Evolutionary conservation across 2,329 filamentous ascomycete species (phyloP).

Genomic region (Chalara sp.): DNA sequence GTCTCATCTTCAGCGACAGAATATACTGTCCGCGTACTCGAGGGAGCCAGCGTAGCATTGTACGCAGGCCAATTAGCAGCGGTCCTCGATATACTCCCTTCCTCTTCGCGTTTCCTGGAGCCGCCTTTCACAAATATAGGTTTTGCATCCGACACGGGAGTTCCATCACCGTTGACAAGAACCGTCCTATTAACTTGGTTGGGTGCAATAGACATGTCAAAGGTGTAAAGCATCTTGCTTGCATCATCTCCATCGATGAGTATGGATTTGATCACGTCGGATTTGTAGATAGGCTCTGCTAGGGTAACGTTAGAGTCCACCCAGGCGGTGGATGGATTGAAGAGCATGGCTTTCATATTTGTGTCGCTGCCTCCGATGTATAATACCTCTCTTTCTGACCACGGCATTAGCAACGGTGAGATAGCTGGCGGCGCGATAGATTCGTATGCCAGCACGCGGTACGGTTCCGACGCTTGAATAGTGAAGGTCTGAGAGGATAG

Average conservation of each 20-base stretch:
- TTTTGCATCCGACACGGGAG: constrained; percentile 39
- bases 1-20: constrained; percentile 59
- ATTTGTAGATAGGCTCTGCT: constrained; percentile 45
- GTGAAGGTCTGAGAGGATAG: constrained; percentile 70
- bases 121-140: constrained; percentile 28
- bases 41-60: constrained; percentile 67
- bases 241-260: constrained; percentile 67
- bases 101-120: neutral
- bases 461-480: constrained; percentile 60
- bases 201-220: constrained; percentile 67
- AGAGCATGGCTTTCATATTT: constrained; percentile 67
- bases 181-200: constrained; percentile 68
- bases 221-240: constrained; percentile 72
- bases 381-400: constrained; percentile 63
- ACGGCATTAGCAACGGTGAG: constrained; percentile 66
- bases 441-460: constrained; percentile 51
- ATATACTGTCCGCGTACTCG: constrained; percentile 56
- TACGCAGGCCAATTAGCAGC: constrained; percentile 68
- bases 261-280: constrained; percentile 52
- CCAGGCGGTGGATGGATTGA: constrained; percentile 60
- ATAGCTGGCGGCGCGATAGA: constrained; percentile 55
- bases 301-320: constrained; percentile 58
- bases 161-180: constrained; percentile 55
- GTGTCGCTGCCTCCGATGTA: constrained; percentile 66
- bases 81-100: constrained; percentile 41